Conservation (phyloP, 805 yeast genomes). For the Ogataea philodendri region DNA sequence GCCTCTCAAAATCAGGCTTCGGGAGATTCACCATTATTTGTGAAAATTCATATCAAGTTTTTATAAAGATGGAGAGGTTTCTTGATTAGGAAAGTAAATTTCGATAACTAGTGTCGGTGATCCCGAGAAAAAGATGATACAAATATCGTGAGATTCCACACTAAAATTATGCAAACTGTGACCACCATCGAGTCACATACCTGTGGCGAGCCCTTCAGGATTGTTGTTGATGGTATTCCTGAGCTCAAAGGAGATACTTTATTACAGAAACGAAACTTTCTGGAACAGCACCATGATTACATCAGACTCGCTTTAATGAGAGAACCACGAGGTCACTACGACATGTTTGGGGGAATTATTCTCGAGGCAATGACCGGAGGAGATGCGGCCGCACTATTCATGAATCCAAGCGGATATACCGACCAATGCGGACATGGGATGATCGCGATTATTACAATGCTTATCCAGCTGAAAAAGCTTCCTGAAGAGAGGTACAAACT, state of each 20-base stretch:
- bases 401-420: conserved; percentile 30
- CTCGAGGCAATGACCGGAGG: conserved; percentile 20
- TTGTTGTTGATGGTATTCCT: conserved; percentile 24
- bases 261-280: conserved; percentile 22
- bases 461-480: conserved; percentile 22
- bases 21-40: conserved; percentile 7
- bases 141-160: background rate
- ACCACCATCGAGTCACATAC: conserved; percentile 30
- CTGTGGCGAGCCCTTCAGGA: conserved; percentile 29
- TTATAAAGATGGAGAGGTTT: too few relatives aligned
- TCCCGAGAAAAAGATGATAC: conserved; percentile 1
- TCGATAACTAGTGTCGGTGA: too few relatives aligned
- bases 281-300: conserved; percentile 23
- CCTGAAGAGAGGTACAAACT: conserved; percentile 18
- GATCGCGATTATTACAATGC: conserved; percentile 25
- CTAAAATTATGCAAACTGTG: conserved; percentile 10
- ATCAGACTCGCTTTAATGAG: conserved; percentile 26
- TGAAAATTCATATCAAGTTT: background rate
- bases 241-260: conserved; percentile 23
- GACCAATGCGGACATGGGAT: conserved; percentile 34
- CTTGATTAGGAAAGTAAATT: too few relatives aligned
- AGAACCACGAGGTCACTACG: conserved; percentile 32
- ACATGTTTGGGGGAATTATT: conserved; percentile 31
- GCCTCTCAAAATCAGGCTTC: conserved; percentile 21
- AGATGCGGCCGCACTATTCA: conserved; percentile 28